A percentile compares a stretch with the other conserved stretches of the same genome.
phyloP scores from a whole-genome alignment of 2,329 filamentous ascomycete species.

The Penicillium brasilianum region DNA sequence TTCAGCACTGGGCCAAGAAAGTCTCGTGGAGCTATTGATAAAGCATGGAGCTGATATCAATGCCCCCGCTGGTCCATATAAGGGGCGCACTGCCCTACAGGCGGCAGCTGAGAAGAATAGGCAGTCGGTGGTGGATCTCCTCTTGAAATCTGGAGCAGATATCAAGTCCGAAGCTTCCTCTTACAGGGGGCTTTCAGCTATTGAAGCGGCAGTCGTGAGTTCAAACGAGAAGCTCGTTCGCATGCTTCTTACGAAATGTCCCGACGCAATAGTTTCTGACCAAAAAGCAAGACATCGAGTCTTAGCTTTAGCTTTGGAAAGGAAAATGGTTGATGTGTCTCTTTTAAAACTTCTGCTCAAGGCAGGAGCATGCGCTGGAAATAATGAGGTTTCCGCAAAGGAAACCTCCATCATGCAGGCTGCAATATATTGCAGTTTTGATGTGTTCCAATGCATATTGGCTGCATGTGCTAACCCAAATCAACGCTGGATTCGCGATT shows the following conservation, averaged over 20 bases:
- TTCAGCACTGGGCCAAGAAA: slow-evolving; percentile 7
- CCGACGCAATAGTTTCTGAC: slow-evolving; percentile 15
- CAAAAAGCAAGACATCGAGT: slow-evolving; percentile 4
- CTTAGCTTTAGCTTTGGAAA: slow-evolving; percentile 1
- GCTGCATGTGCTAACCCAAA: slow-evolving; percentile 21
- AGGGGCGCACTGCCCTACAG: slow-evolving; percentile 39
- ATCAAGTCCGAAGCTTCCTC: slow-evolving; percentile 4
- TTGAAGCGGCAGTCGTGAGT: slow-evolving; percentile 16
- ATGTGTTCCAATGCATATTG: slow-evolving; percentile 22
- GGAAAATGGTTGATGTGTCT: slow-evolving; percentile 10
- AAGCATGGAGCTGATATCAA: too few relatives aligned
- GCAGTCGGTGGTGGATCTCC: slow-evolving; percentile 17
- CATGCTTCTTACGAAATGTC: slow-evolving; percentile 16
- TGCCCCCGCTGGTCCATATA: slow-evolving; percentile 4
- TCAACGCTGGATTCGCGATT: slow-evolving; percentile 5
- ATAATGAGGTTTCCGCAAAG: background rate
- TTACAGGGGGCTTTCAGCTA: slow-evolving; percentile 4
- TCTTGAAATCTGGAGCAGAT: slow-evolving; percentile 10
- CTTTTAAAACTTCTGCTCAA: slow-evolving; percentile 12
- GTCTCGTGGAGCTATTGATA: slow-evolving; percentile 22
- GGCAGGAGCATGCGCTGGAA: slow-evolving; percentile 17
- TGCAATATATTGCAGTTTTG: slow-evolving; percentile 17
- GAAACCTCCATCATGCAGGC: slow-evolving; percentile 16
- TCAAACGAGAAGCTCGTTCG: slow-evolving; percentile 11
- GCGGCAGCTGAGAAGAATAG: slow-evolving; percentile 38